Evolutionary conservation across 805 yeast genomes (phyloP).

Genomic region (Candida lessepsii): DNA sequence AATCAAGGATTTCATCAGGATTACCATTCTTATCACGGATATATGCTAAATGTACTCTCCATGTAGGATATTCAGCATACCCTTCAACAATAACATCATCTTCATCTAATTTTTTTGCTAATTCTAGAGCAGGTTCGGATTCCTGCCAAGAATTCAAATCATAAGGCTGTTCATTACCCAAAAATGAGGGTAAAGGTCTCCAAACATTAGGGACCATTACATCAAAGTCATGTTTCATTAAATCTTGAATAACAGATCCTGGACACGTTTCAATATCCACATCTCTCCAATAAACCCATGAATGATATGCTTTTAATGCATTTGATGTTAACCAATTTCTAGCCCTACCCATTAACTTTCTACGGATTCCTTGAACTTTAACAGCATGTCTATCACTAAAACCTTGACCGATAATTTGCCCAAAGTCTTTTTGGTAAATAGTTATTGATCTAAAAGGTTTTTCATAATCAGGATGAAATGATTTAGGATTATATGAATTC

Average conservation of each 20-base stretch:
- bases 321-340: constrained; percentile 78
- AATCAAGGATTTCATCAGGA: constrained; percentile 59
- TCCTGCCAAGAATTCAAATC: constrained; percentile 97
- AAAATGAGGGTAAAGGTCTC: constrained; percentile 93
- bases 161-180: constrained; percentile 90
- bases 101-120: constrained; percentile 64
- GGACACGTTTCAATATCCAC: constrained; percentile 84
- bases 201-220: constrained; percentile 88
- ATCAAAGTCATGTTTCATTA: constrained; percentile 69
- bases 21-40: constrained; percentile 61
- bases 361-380: constrained; percentile 78
- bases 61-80: constrained; percentile 81
- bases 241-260: constrained; percentile 67
- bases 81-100: constrained; percentile 90
- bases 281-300: constrained; percentile 92
- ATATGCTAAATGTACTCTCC: constrained; percentile 80
- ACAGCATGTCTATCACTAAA: constrained; percentile 82
- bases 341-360: constrained; percentile 84
- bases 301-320: constrained; percentile 77
- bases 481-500: constrained; percentile 57
- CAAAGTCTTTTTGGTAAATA: constrained; percentile 78
- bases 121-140: constrained; percentile 67
- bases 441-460: constrained; percentile 77
- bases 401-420: constrained; percentile 83
- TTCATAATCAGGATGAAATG: constrained; percentile 56